phyloP scores from a whole-genome alignment of 1,139 yeast genomes.

The Pichia sp. region DNA sequence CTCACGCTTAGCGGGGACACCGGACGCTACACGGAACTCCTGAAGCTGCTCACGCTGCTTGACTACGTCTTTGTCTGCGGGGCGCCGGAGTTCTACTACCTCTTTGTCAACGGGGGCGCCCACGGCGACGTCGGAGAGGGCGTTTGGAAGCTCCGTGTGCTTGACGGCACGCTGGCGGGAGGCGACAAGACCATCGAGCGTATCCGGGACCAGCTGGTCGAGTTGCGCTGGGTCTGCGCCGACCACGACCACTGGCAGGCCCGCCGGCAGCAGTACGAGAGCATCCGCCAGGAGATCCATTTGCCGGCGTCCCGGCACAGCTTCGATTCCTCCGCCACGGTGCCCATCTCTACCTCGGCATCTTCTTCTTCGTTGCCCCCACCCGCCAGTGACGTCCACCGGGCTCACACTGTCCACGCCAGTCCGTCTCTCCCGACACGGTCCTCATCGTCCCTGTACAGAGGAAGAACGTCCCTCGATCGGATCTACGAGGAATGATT shows the following conservation, averaged over 20 bases:
- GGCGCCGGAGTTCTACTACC: slow-evolving; percentile 5
- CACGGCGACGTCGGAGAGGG: slow-evolving; percentile 2
- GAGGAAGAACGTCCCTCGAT: background rate
- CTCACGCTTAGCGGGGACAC: background rate
- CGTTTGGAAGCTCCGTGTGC: slow-evolving; percentile 2
- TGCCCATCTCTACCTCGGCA: no score
- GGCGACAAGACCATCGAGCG: background rate
- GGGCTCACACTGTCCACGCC: background rate
- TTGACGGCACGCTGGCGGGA: slow-evolving; percentile 1
- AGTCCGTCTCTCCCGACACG: background rate
- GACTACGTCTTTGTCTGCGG: slow-evolving; percentile 6
- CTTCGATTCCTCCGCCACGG: slow-evolving; percentile 3
- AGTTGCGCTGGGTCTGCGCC: slow-evolving; percentile 2
- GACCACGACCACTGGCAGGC: slow-evolving; percentile 2
- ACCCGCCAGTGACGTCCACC: background rate
- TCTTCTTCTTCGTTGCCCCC: background rate
- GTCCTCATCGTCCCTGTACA: background rate
- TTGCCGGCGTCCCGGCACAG: slow-evolving; percentile 10
- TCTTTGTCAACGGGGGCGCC: slow-evolving; percentile 2
- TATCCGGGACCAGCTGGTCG: background rate
- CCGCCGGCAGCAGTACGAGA: slow-evolving; percentile 5
- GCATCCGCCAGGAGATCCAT: slow-evolving; percentile 9
- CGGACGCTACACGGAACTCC: background rate
- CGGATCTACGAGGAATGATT: background rate
- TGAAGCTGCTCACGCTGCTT: slow-evolving; percentile 5